These are phyloP conservation scores for Bromus sterilis DNA, from an alignment of 176 grass and related monocot genomes.

Conservation along the genomic window DNA sequence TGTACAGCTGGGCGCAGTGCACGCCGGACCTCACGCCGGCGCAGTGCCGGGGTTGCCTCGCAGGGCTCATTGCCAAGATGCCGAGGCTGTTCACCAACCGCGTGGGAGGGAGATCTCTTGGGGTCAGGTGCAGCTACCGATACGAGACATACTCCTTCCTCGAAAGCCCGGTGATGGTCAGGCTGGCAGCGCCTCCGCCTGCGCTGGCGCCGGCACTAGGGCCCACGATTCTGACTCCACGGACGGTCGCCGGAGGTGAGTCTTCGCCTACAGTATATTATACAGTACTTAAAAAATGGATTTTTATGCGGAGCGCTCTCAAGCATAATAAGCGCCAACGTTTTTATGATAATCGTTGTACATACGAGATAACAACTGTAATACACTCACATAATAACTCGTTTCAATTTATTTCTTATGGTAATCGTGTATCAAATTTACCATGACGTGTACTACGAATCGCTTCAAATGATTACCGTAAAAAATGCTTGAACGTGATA, in stretches of 20 bases:
- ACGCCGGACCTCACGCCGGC: slow-evolving; percentile 31
- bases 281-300: no score
- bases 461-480: no score
- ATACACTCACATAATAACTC: no score
- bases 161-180: not conserved
- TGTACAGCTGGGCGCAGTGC: slow-evolving; percentile 55
- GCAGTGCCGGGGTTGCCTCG: slow-evolving; percentile 31
- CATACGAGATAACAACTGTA: no score
- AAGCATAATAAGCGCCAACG: no score
- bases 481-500: not conserved
- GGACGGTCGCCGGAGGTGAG: slow-evolving; percentile 7
- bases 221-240: not conserved
- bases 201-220: not conserved
- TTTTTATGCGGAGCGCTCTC: no score
- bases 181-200: not conserved
- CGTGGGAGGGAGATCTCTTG: slow-evolving; percentile 15
- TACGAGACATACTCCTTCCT: slow-evolving; percentile 37
- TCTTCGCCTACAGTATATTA: not conserved
- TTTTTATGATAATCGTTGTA: no score
- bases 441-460: no score
- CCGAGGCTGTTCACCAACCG: not conserved
- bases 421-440: no score
- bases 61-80: not conserved
- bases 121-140: slow-evolving; percentile 33
- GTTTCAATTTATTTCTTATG: no score